Conservation (phyloP, 345 rosid genomes). For the Eucalyptus cloeziana region DNA sequence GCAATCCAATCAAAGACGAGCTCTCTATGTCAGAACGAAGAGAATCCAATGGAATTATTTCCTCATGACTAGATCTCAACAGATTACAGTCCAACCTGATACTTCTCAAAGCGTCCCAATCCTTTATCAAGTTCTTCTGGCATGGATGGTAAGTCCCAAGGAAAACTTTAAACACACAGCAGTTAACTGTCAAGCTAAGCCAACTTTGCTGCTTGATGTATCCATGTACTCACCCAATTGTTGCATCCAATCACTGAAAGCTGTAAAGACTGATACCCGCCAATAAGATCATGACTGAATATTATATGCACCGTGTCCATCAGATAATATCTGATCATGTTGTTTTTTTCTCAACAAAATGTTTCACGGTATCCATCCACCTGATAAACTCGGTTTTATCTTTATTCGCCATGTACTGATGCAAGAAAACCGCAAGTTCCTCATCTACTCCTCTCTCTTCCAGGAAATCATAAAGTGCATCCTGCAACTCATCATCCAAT, state of each 20-base stretch:
- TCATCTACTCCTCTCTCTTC: slow-evolving; percentile 65
- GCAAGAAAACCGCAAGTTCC: slow-evolving; percentile 67
- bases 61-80: neutral
- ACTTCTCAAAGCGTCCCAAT: neutral
- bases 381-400: slow-evolving; percentile 47
- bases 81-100: neutral
- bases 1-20: neutral
- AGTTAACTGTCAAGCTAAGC: neutral
- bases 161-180: neutral
- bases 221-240: neutral
- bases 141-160: neutral
- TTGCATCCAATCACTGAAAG: neutral
- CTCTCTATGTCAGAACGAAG: neutral
- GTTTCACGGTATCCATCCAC: slow-evolving; percentile 71
- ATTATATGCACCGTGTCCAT: neutral
- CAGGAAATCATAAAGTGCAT: slow-evolving; percentile 48
- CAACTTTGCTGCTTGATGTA: neutral
- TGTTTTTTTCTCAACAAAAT: slow-evolving; percentile 27
- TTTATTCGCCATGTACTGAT: slow-evolving; percentile 63
- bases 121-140: neutral
- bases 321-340: neutral
- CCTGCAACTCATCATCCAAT: slow-evolving; percentile 68
- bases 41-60: neutral
- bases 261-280: neutral
- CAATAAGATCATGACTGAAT: neutral